These are phyloP conservation scores for Dryadomyces quercivorus DNA, from an alignment of 2,329 filamentous ascomycete genomes.

Conservation along the genomic window DNA sequence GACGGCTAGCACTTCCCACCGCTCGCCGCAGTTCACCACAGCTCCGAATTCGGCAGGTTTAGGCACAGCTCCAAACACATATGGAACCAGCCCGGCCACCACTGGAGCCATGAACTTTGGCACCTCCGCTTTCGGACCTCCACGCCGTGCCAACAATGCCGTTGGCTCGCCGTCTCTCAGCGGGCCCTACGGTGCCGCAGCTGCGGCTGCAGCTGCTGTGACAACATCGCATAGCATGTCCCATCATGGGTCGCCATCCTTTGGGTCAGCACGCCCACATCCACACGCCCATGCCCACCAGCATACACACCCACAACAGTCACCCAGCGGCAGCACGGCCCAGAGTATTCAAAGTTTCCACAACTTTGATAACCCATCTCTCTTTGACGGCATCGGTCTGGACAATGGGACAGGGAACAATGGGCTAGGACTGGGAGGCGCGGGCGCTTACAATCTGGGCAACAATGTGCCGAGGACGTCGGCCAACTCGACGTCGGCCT, in stretches of 20 bases:
- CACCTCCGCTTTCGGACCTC: conserved; percentile 8
- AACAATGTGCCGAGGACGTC: conserved; percentile 16
- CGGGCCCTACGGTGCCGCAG: conserved; percentile 6
- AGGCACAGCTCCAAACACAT: not conserved
- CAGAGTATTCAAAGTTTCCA: conserved; percentile 13
- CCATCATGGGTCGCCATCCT: conserved; percentile 11
- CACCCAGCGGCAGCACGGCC: conserved; percentile 5
- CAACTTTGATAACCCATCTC: conserved; percentile 11
- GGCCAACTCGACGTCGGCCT: conserved; percentile 9
- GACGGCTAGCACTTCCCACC: conserved; percentile 3
- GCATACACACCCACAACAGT: conserved; percentile 7
- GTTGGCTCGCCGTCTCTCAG: conserved; percentile 9
- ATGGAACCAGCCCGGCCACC: not conserved
- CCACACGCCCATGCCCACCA: not conserved
- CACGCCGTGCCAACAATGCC: conserved; percentile 6
- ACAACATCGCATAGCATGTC: conserved; percentile 3
- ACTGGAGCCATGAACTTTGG: conserved; percentile 7
- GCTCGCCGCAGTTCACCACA: conserved; percentile 10
- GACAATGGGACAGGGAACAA: conserved; percentile 16
- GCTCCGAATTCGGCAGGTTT: conserved; percentile 1
- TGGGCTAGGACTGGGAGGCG: conserved; percentile 13
- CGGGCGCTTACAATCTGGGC: conserved; percentile 15
- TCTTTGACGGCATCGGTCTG: conserved; percentile 18
- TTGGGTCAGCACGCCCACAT: conserved; percentile 2
- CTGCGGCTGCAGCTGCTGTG: not conserved